These are phyloP conservation scores for Naumovozyma baii DNA, from an alignment of 805 yeast genomes.

Conservation along the genomic window DNA sequence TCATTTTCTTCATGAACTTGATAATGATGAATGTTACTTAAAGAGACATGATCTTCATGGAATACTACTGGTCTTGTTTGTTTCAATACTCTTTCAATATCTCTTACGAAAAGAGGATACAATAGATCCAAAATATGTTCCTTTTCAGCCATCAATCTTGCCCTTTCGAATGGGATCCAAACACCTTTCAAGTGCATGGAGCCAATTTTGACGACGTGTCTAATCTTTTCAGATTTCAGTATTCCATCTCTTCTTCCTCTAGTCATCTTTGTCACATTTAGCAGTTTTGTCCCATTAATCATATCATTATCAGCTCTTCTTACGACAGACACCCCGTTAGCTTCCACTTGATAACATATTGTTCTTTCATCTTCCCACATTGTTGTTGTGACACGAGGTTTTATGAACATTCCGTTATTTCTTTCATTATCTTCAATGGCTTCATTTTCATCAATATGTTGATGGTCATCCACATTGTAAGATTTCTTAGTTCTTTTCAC, in stretches of 20 bases:
- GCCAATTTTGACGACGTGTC: conserved; percentile 79
- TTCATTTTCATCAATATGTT: too few species aligned
- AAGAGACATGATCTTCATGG: neutral
- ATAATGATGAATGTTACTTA: conserved; percentile 1
- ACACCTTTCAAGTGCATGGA: conserved; percentile 88
- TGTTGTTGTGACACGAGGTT: conserved; percentile 62
- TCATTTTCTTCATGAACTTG: neutral
- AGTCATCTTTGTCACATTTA: conserved; percentile 81
- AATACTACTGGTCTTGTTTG: neutral
- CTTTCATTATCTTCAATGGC: neutral
- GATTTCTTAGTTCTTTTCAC: too few species aligned
- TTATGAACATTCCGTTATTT: neutral
- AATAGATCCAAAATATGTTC: conserved; percentile 63
- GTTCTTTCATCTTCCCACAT: conserved; percentile 88
- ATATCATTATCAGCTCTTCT: conserved; percentile 77
- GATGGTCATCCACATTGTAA: too few species aligned
- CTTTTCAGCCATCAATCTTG: conserved; percentile 69
- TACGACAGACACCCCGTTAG: conserved; percentile 69
- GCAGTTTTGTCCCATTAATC: conserved; percentile 76
- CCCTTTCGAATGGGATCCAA: conserved; percentile 83
- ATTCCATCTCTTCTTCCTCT: conserved; percentile 82
- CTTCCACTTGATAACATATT: conserved; percentile 76
- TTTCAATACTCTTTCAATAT: conserved; percentile 44
- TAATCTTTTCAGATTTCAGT: conserved; percentile 61
- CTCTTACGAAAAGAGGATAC: conserved; percentile 64